phyloP scores from a whole-genome alignment of 345 rosid species.

The Acer yangbiense region DNA sequence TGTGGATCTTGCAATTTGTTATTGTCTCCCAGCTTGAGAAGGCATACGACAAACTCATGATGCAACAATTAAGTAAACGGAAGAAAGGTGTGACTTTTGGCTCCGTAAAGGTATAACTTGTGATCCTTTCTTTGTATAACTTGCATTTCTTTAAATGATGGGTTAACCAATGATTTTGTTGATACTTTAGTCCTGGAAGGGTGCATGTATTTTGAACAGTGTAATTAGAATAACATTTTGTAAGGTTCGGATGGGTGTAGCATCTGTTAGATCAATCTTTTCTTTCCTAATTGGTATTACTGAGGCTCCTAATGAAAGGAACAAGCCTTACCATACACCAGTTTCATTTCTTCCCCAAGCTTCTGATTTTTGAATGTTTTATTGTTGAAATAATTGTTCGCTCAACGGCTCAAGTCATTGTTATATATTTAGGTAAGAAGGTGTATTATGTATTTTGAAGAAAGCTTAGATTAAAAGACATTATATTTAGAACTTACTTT shows the following conservation, averaged over 20 bases:
- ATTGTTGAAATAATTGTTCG: not conserved
- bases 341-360: not conserved
- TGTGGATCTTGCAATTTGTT: constrained; percentile 18
- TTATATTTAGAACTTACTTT: not conserved
- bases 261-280: not conserved
- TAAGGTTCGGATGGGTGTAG: not conserved
- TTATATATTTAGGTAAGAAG: not conserved
- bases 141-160: constrained; percentile 8
- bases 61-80: constrained; percentile 74
- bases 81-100: constrained; percentile 87
- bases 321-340: not conserved
- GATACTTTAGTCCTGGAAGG: not conserved
- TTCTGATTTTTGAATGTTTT: constrained; percentile 1
- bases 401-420: not conserved
- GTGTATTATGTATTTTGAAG: not conserved
- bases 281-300: not conserved
- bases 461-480: not conserved
- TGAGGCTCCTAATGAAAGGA: not conserved
- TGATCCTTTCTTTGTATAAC: constrained; percentile 1
- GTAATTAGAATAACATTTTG: not conserved
- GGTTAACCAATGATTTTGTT: not conserved
- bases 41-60: constrained; percentile 98
- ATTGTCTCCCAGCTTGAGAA: constrained; percentile 72
- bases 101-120: constrained; percentile 64
- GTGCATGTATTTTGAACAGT: not conserved